A percentile compares a stretch with the other conserved stretches of the same genome.
Evolutionary conservation across 2,329 filamentous ascomycete genomes (phyloP).

Genomic region (Fusarium compactum): DNA sequence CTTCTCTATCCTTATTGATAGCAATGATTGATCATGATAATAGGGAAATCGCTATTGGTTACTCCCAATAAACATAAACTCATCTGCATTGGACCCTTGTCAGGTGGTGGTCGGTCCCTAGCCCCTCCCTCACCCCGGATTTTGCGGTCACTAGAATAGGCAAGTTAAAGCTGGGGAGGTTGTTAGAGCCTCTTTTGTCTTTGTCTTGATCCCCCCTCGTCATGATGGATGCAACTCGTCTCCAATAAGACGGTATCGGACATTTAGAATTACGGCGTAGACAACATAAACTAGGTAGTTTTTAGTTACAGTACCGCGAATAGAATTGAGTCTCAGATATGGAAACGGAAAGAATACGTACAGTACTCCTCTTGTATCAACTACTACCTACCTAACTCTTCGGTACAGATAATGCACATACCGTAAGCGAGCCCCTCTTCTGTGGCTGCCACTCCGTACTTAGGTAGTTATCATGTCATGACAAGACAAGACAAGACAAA

Average conservation of each 20-base stretch:
- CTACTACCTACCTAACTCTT: neutral
- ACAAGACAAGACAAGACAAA: neutral
- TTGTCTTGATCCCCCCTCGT: constrained; percentile 16
- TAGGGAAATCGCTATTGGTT: constrained; percentile 37
- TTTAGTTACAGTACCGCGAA: neutral
- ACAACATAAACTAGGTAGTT: constrained; percentile 27
- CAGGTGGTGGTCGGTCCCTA: constrained; percentile 8
- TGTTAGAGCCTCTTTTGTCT: neutral
- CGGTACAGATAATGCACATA: neutral
- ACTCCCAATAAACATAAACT: constrained; percentile 1
- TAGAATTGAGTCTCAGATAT: constrained; percentile 3
- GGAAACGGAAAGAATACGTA: constrained; percentile 8
- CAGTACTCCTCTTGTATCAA: neutral
- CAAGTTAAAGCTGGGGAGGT: neutral
- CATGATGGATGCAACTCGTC: constrained; percentile 27
- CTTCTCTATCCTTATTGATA: neutral
- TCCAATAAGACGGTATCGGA: constrained; percentile 10
- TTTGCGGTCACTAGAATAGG: constrained; percentile 24
- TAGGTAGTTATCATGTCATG: constrained; percentile 28
- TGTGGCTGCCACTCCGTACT: neutral
- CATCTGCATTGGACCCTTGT: constrained; percentile 34
- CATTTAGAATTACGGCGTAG: constrained; percentile 28
- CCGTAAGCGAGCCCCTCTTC: constrained; percentile 24
- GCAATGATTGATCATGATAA: constrained; percentile 18
- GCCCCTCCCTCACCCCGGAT: constrained; percentile 29